Conservation (phyloP, 345 rosid genomes). For the Gossypium rotundifolium region DNA sequence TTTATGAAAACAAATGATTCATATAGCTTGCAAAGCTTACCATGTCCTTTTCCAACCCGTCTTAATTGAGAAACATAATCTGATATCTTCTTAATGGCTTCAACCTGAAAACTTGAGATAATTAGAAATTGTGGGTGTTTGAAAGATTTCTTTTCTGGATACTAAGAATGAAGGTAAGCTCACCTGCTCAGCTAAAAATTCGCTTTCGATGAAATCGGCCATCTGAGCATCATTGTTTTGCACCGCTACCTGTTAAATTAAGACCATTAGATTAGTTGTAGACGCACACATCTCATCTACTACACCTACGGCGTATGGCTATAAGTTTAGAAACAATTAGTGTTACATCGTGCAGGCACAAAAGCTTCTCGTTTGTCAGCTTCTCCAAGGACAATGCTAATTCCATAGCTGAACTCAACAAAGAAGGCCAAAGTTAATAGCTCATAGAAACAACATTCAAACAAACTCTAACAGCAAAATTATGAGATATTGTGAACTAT, state of each 20-base stretch:
- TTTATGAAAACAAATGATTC: neutral
- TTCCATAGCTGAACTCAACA: slow-evolving; percentile 73
- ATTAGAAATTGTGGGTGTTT: neutral
- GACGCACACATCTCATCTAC: neutral
- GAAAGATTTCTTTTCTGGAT: neutral
- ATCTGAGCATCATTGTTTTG: slow-evolving; percentile 59
- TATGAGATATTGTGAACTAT: neutral
- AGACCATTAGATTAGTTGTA: neutral
- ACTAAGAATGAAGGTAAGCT: neutral
- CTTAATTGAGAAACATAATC: slow-evolving; percentile 82
- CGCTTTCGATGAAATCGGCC: slow-evolving; percentile 67
- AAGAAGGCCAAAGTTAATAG: neutral
- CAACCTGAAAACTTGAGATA: slow-evolving; percentile 15
- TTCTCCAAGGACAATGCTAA: slow-evolving; percentile 81
- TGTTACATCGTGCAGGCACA: slow-evolving; percentile 57
- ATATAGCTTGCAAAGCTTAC: slow-evolving; percentile 24
- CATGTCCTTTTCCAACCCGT: slow-evolving; percentile 90
- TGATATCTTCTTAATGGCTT: slow-evolving; percentile 77
- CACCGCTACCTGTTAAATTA: slow-evolving; percentile 53
- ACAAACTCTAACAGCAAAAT: neutral
- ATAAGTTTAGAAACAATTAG: neutral
- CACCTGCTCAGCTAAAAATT: slow-evolving; percentile 74
- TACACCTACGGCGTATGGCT: neutral
- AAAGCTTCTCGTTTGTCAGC: slow-evolving; percentile 76
- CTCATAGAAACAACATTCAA: neutral